Base-by-base conservation (phyloP, 2,329 filamentous ascomycete genomes). In the Stachybotrys echinatus region DNA sequence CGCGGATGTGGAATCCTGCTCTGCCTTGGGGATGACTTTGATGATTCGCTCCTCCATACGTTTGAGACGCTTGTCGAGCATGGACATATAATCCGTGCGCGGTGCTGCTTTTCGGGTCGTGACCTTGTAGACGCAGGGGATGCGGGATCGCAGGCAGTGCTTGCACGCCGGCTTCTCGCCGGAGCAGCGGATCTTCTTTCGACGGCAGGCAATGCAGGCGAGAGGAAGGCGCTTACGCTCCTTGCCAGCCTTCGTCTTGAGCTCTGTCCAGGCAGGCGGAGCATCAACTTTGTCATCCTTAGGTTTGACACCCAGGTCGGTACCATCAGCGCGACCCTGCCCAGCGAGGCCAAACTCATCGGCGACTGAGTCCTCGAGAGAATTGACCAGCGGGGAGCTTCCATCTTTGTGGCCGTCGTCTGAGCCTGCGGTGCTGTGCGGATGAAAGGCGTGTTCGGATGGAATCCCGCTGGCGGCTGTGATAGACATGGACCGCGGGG, bases 31-130 rank as follows among this genome's bases (percentile, higher is more conserved):
- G 23, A 97, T 87, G 51, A 92, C 87, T 67, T 96, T 96, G 71
- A 97, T 95, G 54, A 97, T 94, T 50, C 92, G 86, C 62, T 97
- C 92, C 69, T 99, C 94, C 94, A 97, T 97, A 50, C 92, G 80
- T 74, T 95, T 96, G 57, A 97, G 69, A 48, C 94, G 82, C 71
- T 96, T 96, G 71, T 97, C 94, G 60, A 97, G 74, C 91, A 97
- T 97, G 40, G 92, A 91, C 94, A 97, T 97, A 69, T 97, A 97
- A 69, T 97, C 94, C 18, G 94, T 97, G 48, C 94, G 81, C 3
- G 94, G 94, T 4, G 92, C 91, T 2, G 92, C 91, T 68, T 97
- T 97, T 52, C 94, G 81, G 4, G 92, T 91, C 0, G 92, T 97
- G 52, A 96, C 90, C 64, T 97, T 97, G 77, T 97, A 99, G 5